Percentiles rank a stretch among this genome's conserved stretches.
Evolutionary conservation across 306 rosid species (phyloP).

Genomic region (Lupinus albus): DNA sequence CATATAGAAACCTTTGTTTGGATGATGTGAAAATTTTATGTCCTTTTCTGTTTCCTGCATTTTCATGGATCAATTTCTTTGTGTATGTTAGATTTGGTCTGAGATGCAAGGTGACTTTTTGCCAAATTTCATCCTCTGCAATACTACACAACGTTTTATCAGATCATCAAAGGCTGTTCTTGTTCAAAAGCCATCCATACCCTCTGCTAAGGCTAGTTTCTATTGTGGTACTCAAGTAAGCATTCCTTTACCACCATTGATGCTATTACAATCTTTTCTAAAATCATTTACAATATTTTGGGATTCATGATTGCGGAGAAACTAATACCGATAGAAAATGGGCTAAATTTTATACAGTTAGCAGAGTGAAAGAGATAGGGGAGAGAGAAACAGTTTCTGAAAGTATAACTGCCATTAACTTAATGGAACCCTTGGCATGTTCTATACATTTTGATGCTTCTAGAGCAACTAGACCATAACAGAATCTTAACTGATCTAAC

Average conservation of each 20-base stretch:
- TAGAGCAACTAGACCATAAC: too few species aligned
- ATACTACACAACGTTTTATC: slow-evolving; percentile 91
- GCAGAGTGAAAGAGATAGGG: not conserved
- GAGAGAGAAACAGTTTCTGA: not conserved
- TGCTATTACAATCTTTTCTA: not conserved
- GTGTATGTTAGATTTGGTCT: slow-evolving; percentile 79
- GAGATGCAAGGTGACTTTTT: slow-evolving; percentile 97
- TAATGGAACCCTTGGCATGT: too few species aligned
- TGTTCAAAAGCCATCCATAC: slow-evolving; percentile 96
- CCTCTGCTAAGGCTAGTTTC: slow-evolving; percentile 90
- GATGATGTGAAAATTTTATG: slow-evolving; percentile 31
- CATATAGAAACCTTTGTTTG: slow-evolving; percentile 32
- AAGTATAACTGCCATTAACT: too few species aligned
- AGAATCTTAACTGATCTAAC: too few species aligned
- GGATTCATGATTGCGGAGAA: not conserved
- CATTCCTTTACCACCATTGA: slow-evolving; percentile 25
- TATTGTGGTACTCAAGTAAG: slow-evolving; percentile 92
- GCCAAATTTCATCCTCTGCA: slow-evolving; percentile 91
- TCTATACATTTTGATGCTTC: too few species aligned
- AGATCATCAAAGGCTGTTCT: slow-evolving; percentile 78
- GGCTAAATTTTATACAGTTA: too few species aligned
- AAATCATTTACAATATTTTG: slow-evolving; percentile 20
- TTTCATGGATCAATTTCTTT: slow-evolving; percentile 42
- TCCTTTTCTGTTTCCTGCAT: slow-evolving; percentile 32
- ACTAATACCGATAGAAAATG: not conserved